phyloP scores from a whole-genome alignment of 1,284 basidiomycete species.

The Fomitopsis palustris region DNA sequence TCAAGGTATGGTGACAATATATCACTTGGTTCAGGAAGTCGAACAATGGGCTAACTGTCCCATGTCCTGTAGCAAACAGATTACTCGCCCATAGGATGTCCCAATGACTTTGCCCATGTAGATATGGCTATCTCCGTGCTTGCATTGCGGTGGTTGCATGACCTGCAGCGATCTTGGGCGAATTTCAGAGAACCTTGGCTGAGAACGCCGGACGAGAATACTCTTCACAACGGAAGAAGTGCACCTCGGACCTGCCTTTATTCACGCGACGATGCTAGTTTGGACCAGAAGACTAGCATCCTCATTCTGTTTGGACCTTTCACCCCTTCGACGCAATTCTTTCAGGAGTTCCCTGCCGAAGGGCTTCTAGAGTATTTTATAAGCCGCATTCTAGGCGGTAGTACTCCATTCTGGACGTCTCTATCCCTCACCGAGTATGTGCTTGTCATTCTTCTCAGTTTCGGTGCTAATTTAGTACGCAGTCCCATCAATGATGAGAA shows the following conservation, averaged over 20 bases:
- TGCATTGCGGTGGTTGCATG: too few relatives aligned
- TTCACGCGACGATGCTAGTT: neutral
- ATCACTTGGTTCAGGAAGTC: too few relatives aligned
- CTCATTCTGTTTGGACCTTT: neutral
- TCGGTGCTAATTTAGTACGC: too few relatives aligned
- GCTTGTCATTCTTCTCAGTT: neutral
- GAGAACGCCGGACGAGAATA: neutral
- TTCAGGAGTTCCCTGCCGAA: neutral
- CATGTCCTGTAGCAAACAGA: too few relatives aligned
- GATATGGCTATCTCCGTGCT: neutral
- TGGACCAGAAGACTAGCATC: neutral
- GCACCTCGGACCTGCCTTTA: neutral
- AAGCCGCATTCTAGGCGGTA: neutral
- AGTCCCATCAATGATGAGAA: too few relatives aligned
- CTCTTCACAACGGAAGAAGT: neutral
- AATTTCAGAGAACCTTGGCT: neutral
- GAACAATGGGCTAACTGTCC: too few relatives aligned
- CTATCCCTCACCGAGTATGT: neutral
- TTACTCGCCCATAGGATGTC: neutral
- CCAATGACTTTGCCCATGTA: neutral
- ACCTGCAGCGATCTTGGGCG: too few relatives aligned
- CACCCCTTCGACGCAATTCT: neutral
- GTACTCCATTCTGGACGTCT: neutral
- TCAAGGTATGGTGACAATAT: too few relatives aligned
- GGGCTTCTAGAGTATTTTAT: neutral